A percentile compares a stretch with the other conserved stretches of the same genome.
These are phyloP conservation scores for Betula pendula DNA, from an alignment of 306 rosid genomes.

Conservation along the genomic window DNA sequence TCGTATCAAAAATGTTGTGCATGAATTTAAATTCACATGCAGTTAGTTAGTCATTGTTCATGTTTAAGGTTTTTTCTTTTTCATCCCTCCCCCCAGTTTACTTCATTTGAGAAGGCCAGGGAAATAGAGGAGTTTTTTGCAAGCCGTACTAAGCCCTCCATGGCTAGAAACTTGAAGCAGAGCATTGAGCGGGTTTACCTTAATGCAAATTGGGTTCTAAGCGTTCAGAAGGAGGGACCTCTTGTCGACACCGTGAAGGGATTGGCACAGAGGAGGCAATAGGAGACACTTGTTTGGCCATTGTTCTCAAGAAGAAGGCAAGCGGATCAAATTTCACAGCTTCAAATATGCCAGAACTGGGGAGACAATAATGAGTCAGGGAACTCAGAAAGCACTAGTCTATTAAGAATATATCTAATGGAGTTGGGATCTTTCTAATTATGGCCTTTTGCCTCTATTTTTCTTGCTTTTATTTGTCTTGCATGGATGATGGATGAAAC, in stretches of 20 bases:
- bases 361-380: too few relatives aligned
- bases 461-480: background rate
- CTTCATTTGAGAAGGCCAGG: conserved; percentile 74
- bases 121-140: conserved; percentile 85
- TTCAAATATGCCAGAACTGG: too few relatives aligned
- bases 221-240: conserved; percentile 47
- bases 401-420: background rate
- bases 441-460: background rate
- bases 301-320: background rate
- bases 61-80: background rate
- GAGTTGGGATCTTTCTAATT: background rate
- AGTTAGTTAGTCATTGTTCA: background rate
- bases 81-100: conserved; percentile 54
- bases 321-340: background rate
- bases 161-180: conserved; percentile 84
- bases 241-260: conserved; percentile 50
- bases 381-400: background rate
- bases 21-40: too few relatives aligned
- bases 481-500: background rate
- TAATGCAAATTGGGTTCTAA: conserved; percentile 74
- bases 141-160: conserved; percentile 39
- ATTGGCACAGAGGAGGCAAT: conserved; percentile 52
- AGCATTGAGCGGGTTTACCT: conserved; percentile 75
- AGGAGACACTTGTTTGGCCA: conserved; percentile 7
- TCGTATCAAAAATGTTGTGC: background rate